phyloP scores from a whole-genome alignment of 768 basidiomycete genomes.

The Ephemerocybe angulata region DNA sequence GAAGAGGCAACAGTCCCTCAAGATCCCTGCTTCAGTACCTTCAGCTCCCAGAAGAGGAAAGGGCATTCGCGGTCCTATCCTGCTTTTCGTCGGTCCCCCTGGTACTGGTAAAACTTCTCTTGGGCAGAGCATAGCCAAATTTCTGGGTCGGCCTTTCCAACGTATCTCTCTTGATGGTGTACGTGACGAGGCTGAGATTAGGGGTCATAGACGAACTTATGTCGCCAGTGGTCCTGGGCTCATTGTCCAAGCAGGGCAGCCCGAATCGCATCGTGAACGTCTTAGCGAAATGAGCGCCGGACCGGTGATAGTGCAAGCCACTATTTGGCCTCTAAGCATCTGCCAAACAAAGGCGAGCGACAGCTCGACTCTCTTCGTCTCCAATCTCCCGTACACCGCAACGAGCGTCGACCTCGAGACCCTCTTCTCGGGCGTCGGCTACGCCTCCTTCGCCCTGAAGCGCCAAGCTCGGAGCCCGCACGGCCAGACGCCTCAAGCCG shows the following conservation, averaged over 20 bases:
- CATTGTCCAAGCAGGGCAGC: constrained; percentile 89
- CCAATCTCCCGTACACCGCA: too few relatives aligned
- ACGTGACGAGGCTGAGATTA: constrained; percentile 77
- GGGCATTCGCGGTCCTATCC: constrained; percentile 65
- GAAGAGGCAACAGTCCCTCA: constrained; percentile 17
- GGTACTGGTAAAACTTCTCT: constrained; percentile 91
- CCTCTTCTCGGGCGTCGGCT: too few relatives aligned
- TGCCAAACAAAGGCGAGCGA: too few relatives aligned
- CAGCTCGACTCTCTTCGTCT: too few relatives aligned
- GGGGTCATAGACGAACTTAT: constrained; percentile 69
- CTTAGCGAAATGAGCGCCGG: too few relatives aligned
- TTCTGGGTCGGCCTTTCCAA: constrained; percentile 82
- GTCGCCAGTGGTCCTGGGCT: constrained; percentile 85
- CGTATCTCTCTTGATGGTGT: constrained; percentile 91
- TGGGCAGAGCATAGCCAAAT: constrained; percentile 82
- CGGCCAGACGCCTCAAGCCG: too few relatives aligned
- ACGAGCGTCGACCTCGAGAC: too few relatives aligned
- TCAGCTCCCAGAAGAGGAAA: constrained; percentile 27
- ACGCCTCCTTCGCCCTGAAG: too few relatives aligned
- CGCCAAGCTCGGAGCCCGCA: too few relatives aligned
- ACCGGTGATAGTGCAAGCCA: too few relatives aligned
- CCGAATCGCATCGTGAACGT: too few relatives aligned
- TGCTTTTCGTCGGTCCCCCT: constrained; percentile 87
- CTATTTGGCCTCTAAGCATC: too few relatives aligned
- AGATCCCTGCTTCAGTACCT: constrained; percentile 12